Evolutionary conservation across 164 flowering plant species (phyloP), one percentile per base, ranked within the genome.

Genomic region (Brasenia schreberi): DNA sequence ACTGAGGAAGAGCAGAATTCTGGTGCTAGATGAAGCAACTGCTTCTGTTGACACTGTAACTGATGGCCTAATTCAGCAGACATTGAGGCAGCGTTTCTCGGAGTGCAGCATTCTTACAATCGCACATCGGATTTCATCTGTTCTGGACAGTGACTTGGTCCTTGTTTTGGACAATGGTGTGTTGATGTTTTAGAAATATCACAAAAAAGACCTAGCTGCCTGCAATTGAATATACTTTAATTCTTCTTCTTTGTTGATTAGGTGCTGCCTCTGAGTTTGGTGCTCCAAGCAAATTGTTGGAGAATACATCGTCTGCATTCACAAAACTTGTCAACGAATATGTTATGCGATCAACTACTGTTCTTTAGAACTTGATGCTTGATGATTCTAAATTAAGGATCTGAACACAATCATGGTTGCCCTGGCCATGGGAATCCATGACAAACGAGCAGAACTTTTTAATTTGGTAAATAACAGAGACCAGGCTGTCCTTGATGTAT

Each of bases 1-100:
- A 5, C 7, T 39, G 65, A 19, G 23, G 39, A 19, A 17, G 42
- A 39, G 42, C 9, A 19, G 17, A 19, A 63, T 63, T 14, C 27
- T 63, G 42, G 65, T 63, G 39, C 39, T 63, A 1, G 65, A 63
- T 63, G 39, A 63, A 63, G 65, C 65, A 63, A 63, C 39, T 5
- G 39, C 5, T 14, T 63, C 39, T 7, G 65, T 18, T 63, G 65
- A 63, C 17, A 63, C 65, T 19, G 39, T 33, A 19, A 63, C 65
- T 17, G 65, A 63, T 63, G 27, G 17, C 65, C 43, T 63, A 19
- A 63, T 63, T 63, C 65, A 19, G 65, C 39, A 7, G 17, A 63
- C 0, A 7, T 14, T 63, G 16, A 19, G 65, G 23, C 39, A 19
- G 23, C 42, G 7, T 18, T 18, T 63, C 1, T 63, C 0, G 1